Base-by-base conservation (phyloP, 352 stramenopile genomes). In the Pythium pyrilobum region DNA sequence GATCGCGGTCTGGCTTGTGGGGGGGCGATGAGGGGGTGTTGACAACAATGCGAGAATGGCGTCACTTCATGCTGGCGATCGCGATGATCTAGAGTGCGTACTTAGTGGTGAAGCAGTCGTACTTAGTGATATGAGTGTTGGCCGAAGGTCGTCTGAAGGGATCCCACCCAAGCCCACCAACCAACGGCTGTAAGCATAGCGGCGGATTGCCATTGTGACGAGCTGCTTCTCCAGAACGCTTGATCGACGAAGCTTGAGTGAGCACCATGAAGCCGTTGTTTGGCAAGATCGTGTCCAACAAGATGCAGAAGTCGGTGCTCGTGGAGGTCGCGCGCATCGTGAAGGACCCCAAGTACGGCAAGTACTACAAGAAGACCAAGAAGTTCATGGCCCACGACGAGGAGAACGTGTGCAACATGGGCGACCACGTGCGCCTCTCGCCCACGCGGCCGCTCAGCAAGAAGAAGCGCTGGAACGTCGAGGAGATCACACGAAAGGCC, bases 381-480 rank as follows among this genome's bases (percentile, higher is more conserved):
- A 98, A 98, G 67, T 98, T 97, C 66, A 98, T 98, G 93, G 93
- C 93, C n/a, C 93, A 98, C 72, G 93, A 98, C 74, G 93, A 98
- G 59, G 71, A 95, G 39, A 80, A 98, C 71, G 81, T 85, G 29
- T 97, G 91, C 70, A 96, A 96, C 74, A 87, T 95, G 13, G 92
- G 84, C 61, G 85, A 95, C 76, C 77, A 87, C 31, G 85, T 95
- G 62, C 75, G 76, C 50, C 73, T 95, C 49, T 86, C 75, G 43
- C 39, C 52, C 25, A 92, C 82, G 52, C 82, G 85, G 12, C 85
- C 85, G 40, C 71, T 95, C 51, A 90, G 77, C 67, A 95, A 95
- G 80, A 71, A 72, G 60, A 95, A 95, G 65, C 85, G 68, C 66
- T 95, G 81, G 82, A 93, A 91, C 66, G 85, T 95, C 25, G 85